Percentiles rank a stretch among this genome's conserved stretches.
These are phyloP conservation scores for Pythium chondricola DNA, from an alignment of 352 stramenopile species.

Conservation along the genomic window DNA sequence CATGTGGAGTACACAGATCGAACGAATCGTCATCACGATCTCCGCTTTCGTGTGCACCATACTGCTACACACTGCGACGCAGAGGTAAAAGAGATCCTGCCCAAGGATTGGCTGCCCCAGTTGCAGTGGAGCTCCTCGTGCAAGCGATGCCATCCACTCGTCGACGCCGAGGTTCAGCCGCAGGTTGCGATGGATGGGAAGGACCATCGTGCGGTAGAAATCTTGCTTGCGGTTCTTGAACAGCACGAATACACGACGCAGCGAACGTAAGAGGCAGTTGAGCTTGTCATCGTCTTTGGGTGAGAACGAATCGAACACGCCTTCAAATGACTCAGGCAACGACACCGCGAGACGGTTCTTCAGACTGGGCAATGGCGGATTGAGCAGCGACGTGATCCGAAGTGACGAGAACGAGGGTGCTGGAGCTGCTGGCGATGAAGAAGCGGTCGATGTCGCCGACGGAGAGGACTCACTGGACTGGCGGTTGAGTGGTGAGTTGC, in stretches of 20 bases:
- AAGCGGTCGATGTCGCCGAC: not conserved
- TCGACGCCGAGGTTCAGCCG: slow-evolving; percentile 34
- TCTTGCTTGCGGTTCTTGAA: slow-evolving; percentile 43
- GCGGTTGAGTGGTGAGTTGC: slow-evolving; percentile 8
- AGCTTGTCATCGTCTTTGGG: slow-evolving; percentile 77
- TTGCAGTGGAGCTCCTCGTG: slow-evolving; percentile 39
- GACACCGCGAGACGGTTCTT: slow-evolving; percentile 59
- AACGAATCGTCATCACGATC: slow-evolving; percentile 73
- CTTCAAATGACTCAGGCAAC: slow-evolving; percentile 58
- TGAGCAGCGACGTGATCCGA: slow-evolving; percentile 61
- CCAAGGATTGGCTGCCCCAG: slow-evolving; percentile 56
- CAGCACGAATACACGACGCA: slow-evolving; percentile 48
- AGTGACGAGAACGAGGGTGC: slow-evolving; percentile 59
- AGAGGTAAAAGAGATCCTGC: slow-evolving; percentile 73
- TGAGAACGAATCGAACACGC: slow-evolving; percentile 58
- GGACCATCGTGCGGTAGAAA: slow-evolving; percentile 47
- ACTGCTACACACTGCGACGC: slow-evolving; percentile 68
- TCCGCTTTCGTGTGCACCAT: slow-evolving; percentile 74
- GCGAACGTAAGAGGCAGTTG: slow-evolving; percentile 56
- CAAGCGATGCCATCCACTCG: slow-evolving; percentile 43
- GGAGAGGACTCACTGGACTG: slow-evolving; percentile 10
- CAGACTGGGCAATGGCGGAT: slow-evolving; percentile 38
- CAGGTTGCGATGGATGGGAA: slow-evolving; percentile 41
- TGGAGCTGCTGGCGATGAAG: slow-evolving; percentile 1
- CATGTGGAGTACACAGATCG: slow-evolving; percentile 74